Evolutionary conservation across 306 rosid genomes (phyloP), one percentile per base, ranked within the genome.

Genomic region (Rosa persica): DNA sequence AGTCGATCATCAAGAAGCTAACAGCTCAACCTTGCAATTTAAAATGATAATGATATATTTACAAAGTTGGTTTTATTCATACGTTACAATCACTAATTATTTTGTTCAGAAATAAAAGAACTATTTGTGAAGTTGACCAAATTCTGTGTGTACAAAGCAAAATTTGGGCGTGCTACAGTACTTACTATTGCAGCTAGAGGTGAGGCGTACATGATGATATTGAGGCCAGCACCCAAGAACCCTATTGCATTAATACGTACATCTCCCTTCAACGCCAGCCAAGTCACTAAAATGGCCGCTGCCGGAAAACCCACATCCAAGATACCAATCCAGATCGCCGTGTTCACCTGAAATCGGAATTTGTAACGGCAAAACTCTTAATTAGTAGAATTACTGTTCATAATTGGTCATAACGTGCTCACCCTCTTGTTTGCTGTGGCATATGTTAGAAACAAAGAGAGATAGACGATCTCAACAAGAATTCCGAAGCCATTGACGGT

Each of bases 401-500:
- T 52, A 19, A 52, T 52, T 52, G 3, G 5, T 52, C 9, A 17
- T 3, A 8, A 22, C 12, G 25, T 2, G 5, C 7, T 17, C 75
- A 82, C 96, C 88, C 81, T 90, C 52, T 54, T 85, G 61, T 47
- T 75, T 65, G 60, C 30, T 1, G 89, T 89, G 10, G 93, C 93
- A 52, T 87, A 87, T 0, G 78, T 68, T 19, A 92, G 88, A 58
- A 92, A 92, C 10, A 92, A 78, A 39, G 48, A 15, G 70, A 92
- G 73, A 65, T 84, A 90, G 74, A 88, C 62, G 7, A 78, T 74
- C 83, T 92, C 86, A 7, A 81, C 87, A 30, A 85, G n/a, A 7
- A 79, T 34, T 64, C 97, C 96, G 58, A 92, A 90, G 71, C 92
- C 89, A 72, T 87, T 92, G 44, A 89, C 73, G 36, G 92, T 87